phyloP scores from a whole-genome alignment of 2,329 filamentous ascomycete species.

The Verticillium alfalfae region DNA sequence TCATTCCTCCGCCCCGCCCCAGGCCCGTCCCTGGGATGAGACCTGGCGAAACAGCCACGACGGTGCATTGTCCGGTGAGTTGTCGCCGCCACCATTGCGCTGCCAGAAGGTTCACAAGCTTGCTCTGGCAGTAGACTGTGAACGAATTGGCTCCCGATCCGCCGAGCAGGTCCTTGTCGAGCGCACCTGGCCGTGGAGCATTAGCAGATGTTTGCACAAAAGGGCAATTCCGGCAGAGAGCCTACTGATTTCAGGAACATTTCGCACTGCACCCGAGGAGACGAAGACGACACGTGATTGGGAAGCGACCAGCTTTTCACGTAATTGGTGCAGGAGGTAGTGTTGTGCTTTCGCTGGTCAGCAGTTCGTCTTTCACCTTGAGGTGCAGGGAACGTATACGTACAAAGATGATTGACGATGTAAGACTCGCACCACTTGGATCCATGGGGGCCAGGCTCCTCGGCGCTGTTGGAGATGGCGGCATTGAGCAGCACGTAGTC shows the following conservation, averaged over 20 bases:
- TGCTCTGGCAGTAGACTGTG: constrained; percentile 35
- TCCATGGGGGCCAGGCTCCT: constrained; percentile 28
- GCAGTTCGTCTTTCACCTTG: too few relatives aligned
- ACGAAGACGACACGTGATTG: constrained; percentile 42
- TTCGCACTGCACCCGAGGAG: constrained; percentile 41
- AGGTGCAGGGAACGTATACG: background rate
- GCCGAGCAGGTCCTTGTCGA: constrained; percentile 32
- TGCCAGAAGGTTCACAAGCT: constrained; percentile 44
- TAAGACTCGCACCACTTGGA: constrained; percentile 45
- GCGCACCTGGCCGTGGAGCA: constrained; percentile 16
- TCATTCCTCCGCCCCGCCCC: constrained; percentile 20
- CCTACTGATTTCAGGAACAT: constrained; percentile 31
- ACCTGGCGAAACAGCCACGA: constrained; percentile 49
- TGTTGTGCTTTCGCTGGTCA: constrained; percentile 38
- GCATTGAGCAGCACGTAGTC: constrained; percentile 48
- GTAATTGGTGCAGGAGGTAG: constrained; percentile 44
- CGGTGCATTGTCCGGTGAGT: constrained; percentile 33
- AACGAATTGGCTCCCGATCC: constrained; percentile 23
- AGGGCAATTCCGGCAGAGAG: background rate
- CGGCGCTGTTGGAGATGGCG: constrained; percentile 28
- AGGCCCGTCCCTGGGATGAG: constrained; percentile 44
- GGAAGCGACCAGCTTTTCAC: constrained; percentile 39
- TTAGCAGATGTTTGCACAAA: background rate
- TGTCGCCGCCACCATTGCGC: constrained; percentile 53
- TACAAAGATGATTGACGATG: constrained; percentile 48